Percentiles rank a stretch among this genome's conserved stretches.
phyloP scores from a whole-genome alignment of 2,329 filamentous ascomycete species.

The Akanthomyces lecanii region DNA sequence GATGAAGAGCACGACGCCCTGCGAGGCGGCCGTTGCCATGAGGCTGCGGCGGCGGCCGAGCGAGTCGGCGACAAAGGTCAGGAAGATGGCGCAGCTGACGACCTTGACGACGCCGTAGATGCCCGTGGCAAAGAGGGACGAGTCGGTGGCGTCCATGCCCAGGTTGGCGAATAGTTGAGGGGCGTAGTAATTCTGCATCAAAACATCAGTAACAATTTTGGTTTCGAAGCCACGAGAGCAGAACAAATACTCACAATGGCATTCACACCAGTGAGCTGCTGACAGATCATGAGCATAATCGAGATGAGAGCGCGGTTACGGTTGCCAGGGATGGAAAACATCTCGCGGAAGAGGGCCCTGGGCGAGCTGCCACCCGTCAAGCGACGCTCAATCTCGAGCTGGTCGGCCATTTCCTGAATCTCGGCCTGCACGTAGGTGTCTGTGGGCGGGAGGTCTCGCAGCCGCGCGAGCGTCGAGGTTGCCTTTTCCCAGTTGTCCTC shows the following conservation, averaged over 20 bases:
- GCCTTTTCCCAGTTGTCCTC: constrained; percentile 65
- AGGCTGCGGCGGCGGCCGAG: constrained; percentile 59
- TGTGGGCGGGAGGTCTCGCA: constrained; percentile 46
- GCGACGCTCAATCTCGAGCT: constrained; percentile 59
- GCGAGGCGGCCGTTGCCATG: constrained; percentile 60
- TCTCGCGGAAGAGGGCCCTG: constrained; percentile 59
- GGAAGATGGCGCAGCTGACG: constrained; percentile 57
- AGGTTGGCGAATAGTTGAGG: constrained; percentile 65
- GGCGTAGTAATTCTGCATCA: constrained; percentile 56
- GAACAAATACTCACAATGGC: constrained; percentile 34
- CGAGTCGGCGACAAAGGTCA: constrained; percentile 64
- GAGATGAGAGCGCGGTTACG: constrained; percentile 61
- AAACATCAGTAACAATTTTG: constrained; percentile 34
- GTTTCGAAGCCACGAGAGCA: too few species aligned
- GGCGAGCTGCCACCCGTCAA: constrained; percentile 49
- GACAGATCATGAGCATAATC: constrained; percentile 59
- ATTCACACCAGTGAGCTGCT: constrained; percentile 65
- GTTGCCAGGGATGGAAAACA: constrained; percentile 57
- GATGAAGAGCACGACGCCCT: constrained; percentile 62
- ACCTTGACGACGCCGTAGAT: constrained; percentile 72
- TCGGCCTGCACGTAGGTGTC: constrained; percentile 56
- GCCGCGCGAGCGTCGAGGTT: constrained; percentile 47
- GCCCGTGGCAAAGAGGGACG: constrained; percentile 66
- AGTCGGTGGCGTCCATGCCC: constrained; percentile 52
- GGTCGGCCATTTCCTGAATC: constrained; percentile 55